Base-by-base conservation (phyloP, 2,329 filamentous ascomycete genomes). In the Fusarium proliferatum region DNA sequence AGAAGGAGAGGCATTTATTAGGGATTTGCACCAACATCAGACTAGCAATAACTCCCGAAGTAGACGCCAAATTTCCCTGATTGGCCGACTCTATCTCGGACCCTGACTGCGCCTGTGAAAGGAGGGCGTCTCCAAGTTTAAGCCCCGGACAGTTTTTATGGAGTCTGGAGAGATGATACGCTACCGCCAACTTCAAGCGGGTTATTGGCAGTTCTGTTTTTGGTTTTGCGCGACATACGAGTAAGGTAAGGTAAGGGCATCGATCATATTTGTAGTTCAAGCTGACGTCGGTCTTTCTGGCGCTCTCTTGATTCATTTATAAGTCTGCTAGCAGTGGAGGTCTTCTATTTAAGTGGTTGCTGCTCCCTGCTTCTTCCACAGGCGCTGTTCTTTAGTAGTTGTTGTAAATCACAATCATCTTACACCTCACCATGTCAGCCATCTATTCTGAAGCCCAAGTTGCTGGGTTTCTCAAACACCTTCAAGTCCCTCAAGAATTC, bases 371-470 rank as follows among this genome's bases (percentile, higher is more conserved):
- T 52, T 23, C 33, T 74, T 38, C 10, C 23, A 33, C 38, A 38
- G 55, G 34, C 59, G 13, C 57, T 58, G 46, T 60, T 51, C 45
- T 36, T 30, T 58, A 59, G 17, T 42, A 42, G n/a, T 23, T 52
- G 49, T 42, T 38, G 46, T 15, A 39, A 36, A 48, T 39, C 26
- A 41, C 46, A n/a, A 19, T 63, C 28, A 21, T 57, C 17, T 46
- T 51, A 42, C n/a, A 67, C 41, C 53, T 61, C 55, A 62, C 28
- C 71, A 80, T 80, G 78, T 77, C 78, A 30, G 69, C 69, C 42
- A 65, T 78, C 41, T 80, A 80, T 67, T 73, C 77, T 15, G 64
- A 75, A 33, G 78, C 77, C 61, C 78, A 80, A 34, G 75, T 80
- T 36, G 75, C 78, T 66, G 71, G 76, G 63, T 80, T 79, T 57